Percentiles rank a stretch among this genome's conserved stretches.
Conservation (phyloP, 371 early-diverging fungal genomes). For the Smittium mucronatum region DNA sequence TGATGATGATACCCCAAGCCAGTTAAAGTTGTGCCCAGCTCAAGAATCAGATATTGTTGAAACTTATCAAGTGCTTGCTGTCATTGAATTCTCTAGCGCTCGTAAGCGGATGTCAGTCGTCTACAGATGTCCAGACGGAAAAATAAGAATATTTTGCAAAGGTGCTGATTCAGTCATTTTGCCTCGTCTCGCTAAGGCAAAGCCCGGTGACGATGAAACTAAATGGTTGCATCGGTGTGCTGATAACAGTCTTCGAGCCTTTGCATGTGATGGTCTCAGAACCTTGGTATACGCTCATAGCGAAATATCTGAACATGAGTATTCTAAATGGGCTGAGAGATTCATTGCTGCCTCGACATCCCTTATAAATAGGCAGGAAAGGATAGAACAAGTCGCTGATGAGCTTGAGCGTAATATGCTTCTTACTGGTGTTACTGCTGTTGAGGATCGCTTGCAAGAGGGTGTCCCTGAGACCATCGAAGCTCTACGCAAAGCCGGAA, state of each 20-base stretch:
- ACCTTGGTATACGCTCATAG: slow-evolving; percentile 77
- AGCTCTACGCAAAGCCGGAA: slow-evolving; percentile 73
- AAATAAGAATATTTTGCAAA: slow-evolving; percentile 77
- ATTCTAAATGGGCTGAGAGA: slow-evolving; percentile 57
- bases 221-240: slow-evolving; percentile 29
- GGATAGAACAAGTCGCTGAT: slow-evolving; percentile 67
- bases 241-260: slow-evolving; percentile 36
- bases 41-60: slow-evolving; percentile 21
- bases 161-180: slow-evolving; percentile 92
- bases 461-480: slow-evolving; percentile 90
- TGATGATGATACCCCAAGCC: neutral
- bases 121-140: slow-evolving; percentile 44
- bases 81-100: slow-evolving; percentile 68
- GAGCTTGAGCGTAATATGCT: slow-evolving; percentile 56
- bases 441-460: slow-evolving; percentile 86
- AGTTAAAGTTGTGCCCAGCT: neutral
- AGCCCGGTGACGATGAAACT: slow-evolving; percentile 17
- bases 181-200: slow-evolving; percentile 43
- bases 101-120: slow-evolving; percentile 81
- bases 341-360: slow-evolving; percentile 68
- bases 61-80: slow-evolving; percentile 44
- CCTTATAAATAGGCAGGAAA: slow-evolving; percentile 55
- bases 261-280: slow-evolving; percentile 75
- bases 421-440: slow-evolving; percentile 74
- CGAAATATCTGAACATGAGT: slow-evolving; percentile 57